These are phyloP conservation scores for Diplodia scrobiculata DNA, from an alignment of 2,329 filamentous ascomycete species.

Conservation along the genomic window DNA sequence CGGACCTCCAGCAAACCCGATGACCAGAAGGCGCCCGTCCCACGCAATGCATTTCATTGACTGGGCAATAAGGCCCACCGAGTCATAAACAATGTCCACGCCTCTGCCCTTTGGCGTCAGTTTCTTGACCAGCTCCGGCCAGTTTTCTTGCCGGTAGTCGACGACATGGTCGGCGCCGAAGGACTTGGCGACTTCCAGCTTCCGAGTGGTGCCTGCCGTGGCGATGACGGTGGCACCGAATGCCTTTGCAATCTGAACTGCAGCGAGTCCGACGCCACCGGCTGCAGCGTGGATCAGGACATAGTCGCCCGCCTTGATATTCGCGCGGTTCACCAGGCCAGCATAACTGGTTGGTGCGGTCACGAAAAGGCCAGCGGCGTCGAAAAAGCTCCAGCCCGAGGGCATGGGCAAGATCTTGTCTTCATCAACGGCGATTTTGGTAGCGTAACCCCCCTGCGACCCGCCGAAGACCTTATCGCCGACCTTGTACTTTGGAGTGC, in stretches of 20 bases:
- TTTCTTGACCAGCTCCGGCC: conserved; percentile 70
- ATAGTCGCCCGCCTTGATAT: conserved; percentile 73
- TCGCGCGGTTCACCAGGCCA: conserved; percentile 75
- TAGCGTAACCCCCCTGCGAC: conserved; percentile 82
- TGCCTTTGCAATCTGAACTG: conserved; percentile 92
- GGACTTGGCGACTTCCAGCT: conserved; percentile 73
- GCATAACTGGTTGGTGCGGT: conserved; percentile 90
- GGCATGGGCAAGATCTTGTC: conserved; percentile 71
- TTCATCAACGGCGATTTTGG: conserved; percentile 69
- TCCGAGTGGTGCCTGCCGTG: conserved; percentile 78
- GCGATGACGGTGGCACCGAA: conserved; percentile 90
- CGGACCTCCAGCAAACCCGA: conserved; percentile 82
- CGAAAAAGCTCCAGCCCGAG: conserved; percentile 75
- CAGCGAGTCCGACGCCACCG: conserved; percentile 85
- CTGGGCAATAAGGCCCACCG: conserved; percentile 83
- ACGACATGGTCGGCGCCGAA: conserved; percentile 86
- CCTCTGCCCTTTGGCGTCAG: conserved; percentile 72
- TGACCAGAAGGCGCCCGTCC: conserved; percentile 84
- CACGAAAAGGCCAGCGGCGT: conserved; percentile 86
- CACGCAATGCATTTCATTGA: conserved; percentile 90
- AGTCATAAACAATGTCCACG: conserved; percentile 94
- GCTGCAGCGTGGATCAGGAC: conserved; percentile 92
- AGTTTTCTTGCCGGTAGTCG: conserved; percentile 68
- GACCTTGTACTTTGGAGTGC: conserved; percentile 65
- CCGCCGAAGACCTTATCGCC: conserved; percentile 87